phyloP scores from a whole-genome alignment of 2,329 filamentous ascomycete genomes.

The Microascus cirrosus region DNA sequence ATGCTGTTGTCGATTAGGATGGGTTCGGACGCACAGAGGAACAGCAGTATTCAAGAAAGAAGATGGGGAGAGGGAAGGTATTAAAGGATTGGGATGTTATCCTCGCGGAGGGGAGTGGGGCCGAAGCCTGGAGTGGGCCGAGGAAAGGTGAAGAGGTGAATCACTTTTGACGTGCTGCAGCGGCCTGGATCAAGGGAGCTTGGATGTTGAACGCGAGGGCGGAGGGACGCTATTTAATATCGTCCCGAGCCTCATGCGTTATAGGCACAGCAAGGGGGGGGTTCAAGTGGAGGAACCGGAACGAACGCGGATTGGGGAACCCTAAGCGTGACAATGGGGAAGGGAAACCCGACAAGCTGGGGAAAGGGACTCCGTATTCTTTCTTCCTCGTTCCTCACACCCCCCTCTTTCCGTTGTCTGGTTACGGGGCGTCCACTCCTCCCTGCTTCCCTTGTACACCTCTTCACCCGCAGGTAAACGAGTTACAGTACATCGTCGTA shows the following conservation, averaged over 20 bases:
- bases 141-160: neutral
- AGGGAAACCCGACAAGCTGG: conserved; percentile 4
- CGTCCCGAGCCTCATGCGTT: conserved; percentile 2
- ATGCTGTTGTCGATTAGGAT: neutral
- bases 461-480: neutral
- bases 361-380: neutral
- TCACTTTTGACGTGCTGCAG: neutral
- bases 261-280: conserved; percentile 4
- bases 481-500: neutral
- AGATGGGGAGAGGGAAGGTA: neutral
- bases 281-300: neutral
- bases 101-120: neutral
- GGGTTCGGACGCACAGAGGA: neutral
- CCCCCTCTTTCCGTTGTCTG: neutral
- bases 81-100: neutral
- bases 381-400: neutral
- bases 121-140: neutral
- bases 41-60: neutral
- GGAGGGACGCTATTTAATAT: conserved; percentile 5
- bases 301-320: neutral
- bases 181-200: neutral
- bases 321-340: neutral
- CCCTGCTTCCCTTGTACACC: no score
- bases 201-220: neutral
- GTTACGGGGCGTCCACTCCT: neutral